phyloP scores from a whole-genome alignment of 2,329 filamentous ascomycete genomes.

The Microsporum ferrugineum region DNA sequence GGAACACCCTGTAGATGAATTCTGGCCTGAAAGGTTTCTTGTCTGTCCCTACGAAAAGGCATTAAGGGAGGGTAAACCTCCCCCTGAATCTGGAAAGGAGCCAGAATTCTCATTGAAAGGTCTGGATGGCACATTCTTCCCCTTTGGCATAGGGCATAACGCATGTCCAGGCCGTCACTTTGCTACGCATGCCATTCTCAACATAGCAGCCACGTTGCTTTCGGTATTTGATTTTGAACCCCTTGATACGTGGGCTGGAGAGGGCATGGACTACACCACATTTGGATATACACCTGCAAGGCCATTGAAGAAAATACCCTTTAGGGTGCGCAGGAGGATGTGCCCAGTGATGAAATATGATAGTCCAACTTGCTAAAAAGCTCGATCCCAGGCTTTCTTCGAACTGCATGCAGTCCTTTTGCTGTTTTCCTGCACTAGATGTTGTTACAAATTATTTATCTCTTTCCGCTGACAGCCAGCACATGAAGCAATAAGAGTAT shows the following conservation, averaged over 20 bases:
- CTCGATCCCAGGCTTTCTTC: neutral
- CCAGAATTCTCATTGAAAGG: neutral
- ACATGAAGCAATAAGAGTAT: no score
- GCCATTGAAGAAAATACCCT: neutral
- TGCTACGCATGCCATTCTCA: conserved; percentile 12
- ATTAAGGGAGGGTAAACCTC: neutral
- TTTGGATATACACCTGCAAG: neutral
- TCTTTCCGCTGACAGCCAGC: no score
- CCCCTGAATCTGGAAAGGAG: neutral
- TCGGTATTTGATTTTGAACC: neutral
- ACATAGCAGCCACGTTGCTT: neutral
- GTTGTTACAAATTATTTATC: no score
- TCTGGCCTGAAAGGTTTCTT: neutral
- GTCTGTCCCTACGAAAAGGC: neutral
- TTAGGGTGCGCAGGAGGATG: neutral
- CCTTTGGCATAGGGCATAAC: conserved; percentile 23
- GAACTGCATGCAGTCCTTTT: no score
- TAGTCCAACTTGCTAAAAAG: neutral
- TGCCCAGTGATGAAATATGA: neutral
- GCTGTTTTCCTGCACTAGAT: no score
- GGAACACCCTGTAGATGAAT: neutral
- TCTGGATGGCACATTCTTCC: conserved; percentile 8
- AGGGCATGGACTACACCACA: neutral
- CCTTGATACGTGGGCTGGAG: neutral
- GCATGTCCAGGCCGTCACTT: conserved; percentile 28